Base-by-base conservation (phyloP, 441 rosid genomes). In the Populus hybrid region DNA sequence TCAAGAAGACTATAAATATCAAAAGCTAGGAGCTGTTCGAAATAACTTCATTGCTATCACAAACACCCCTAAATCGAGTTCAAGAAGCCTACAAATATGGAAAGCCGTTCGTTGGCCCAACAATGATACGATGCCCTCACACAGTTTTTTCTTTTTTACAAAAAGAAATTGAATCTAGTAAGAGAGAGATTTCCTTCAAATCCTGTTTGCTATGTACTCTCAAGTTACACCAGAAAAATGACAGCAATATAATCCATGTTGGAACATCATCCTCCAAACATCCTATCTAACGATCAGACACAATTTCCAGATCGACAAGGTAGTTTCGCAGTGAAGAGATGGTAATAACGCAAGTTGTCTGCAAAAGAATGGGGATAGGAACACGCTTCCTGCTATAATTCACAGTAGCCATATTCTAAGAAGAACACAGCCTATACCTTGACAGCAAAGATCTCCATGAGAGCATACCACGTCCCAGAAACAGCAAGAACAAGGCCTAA, bases 401-500 rank as follows among this genome's bases (percentile, higher is more conserved):
- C 69, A 66, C 8, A 28, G 1, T 2, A 26, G 8, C 70, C 28
- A 67, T 26, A 11, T 38, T 6, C 36, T 34, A 34, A 6, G 28
- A 65, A 38, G 18, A 40, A 35, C 72, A 67, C 11, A 10, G 8
- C 64, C 61, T 78, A 87, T 26, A 73, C 84, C 86, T 87, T 86
- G 42, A 78, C 69, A 0, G 90, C 81, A 69, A 90, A 80, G 50
- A 94, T 94, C 83, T 94, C 96, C 79, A 69, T 28, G 11, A 90
- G 85, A 7, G 94, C 77, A 83, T 74, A 87, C 92, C 90, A 89
- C 65, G 94, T 92, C 65, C 97, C 96, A 2, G 97, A 85, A 71
- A 89, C 73, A 30, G 83, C 91, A 79, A 90, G 84, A 80, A 85
- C 81, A 38, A 84, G 21, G 23, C 97, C 98, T 10, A 89, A 24